Evolutionary conservation across 306 rosid species (phyloP), one percentile per base, ranked within the genome.

Genomic region (Begonia masoniana): DNA sequence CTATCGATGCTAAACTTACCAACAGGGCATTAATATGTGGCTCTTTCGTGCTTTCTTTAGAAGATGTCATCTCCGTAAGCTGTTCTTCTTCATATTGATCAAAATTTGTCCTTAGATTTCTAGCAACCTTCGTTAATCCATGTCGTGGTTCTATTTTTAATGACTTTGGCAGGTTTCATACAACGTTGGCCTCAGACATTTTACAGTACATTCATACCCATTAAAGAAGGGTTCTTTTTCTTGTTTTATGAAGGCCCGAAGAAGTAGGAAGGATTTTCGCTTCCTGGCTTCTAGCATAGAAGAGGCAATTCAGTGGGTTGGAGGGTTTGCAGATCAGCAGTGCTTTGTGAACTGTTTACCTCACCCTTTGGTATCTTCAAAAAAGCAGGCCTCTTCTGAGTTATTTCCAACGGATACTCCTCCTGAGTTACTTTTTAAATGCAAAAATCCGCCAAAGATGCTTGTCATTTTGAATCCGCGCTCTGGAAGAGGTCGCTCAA

Each of bases 221-320:
- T 61, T 78, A 39, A 84, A 79, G 61, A 91, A 71, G 62, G 69
- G 81, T 56, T 73, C 94, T 5, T 83, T 81, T 72, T 81, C 94
- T 31, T 83, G 93, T 68, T 74, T 91, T 59, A 67, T 74, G 14
- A 91, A 81, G 71, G 52, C 96, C 23, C 68, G 60, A 65, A 79
- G 99, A 70, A 73, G 65, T 68, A 76, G 71, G 56, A 91, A 77
- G 71, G 96, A 91, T 73, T 81, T 73, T 47, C 86, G 92, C 41
- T 91, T 83, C 79, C 63, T 76, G 64, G 94, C 99, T 57, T 74
- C 96, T 66, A 83, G 65, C 41, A 45, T 70, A 21, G 99, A 91
- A 54, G 99, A 91, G 71, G 99, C 99, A 47, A 60, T 91, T 71
- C 94, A 79, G 47, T 91, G 99, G 99, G 94, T 91, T 72, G 94